phyloP scores from a whole-genome alignment of 2,329 filamentous ascomycete genomes.

The Fusarium sp. region DNA sequence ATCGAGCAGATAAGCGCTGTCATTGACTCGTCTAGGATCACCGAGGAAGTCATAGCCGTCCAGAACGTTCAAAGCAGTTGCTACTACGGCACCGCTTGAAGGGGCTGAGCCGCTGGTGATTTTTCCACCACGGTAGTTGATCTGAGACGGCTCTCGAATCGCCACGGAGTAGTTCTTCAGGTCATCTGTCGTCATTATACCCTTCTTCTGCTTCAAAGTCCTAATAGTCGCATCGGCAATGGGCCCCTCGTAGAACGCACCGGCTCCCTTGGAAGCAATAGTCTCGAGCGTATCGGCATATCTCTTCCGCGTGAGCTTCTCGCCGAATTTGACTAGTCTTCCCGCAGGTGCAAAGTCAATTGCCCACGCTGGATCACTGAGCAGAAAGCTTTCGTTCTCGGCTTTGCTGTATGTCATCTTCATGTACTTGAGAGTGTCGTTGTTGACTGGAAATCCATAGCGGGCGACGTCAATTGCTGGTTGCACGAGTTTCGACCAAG shows the following conservation, averaged over 20 bases:
- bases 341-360: slow-evolving; percentile 86
- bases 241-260: slow-evolving; percentile 75
- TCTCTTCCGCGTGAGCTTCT: slow-evolving; percentile 77
- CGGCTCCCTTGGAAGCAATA: slow-evolving; percentile 71
- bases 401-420: slow-evolving; percentile 53
- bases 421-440: slow-evolving; percentile 79
- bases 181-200: slow-evolving; percentile 81
- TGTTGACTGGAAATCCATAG: slow-evolving; percentile 74
- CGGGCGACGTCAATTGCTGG: slow-evolving; percentile 79
- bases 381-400: slow-evolving; percentile 65
- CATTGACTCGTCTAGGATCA: slow-evolving; percentile 58
- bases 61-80: slow-evolving; percentile 79
- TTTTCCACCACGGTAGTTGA: slow-evolving; percentile 75
- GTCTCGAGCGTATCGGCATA: slow-evolving; percentile 78
- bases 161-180: slow-evolving; percentile 76
- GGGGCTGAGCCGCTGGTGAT: slow-evolving; percentile 75
- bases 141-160: slow-evolving; percentile 67
- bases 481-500: slow-evolving; percentile 73
- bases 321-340: slow-evolving; percentile 69
- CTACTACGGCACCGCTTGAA: slow-evolving; percentile 75
- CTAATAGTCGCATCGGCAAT: slow-evolving; percentile 76
- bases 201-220: slow-evolving; percentile 69
- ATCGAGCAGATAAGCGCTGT: slow-evolving; percentile 81
- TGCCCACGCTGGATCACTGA: slow-evolving; percentile 78
- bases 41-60: slow-evolving; percentile 75